Base-by-base conservation (phyloP, 1,139 yeast species). In the Geotrichum klebahnii region DNA sequence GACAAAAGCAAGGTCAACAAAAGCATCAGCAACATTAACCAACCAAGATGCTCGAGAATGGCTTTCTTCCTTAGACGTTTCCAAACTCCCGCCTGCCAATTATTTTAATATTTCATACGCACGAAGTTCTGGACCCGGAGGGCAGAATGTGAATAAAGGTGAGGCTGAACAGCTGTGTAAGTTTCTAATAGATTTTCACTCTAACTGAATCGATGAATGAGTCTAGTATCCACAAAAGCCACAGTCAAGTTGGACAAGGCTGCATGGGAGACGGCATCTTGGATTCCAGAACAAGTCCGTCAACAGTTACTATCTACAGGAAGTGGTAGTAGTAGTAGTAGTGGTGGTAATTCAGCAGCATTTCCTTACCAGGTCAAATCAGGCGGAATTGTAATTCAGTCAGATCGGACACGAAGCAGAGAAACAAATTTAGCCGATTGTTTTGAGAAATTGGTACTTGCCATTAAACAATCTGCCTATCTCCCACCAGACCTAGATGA, bases 101-200 rank as follows among this genome's bases (percentile, higher is more conserved):
- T 61, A 70, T 19, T 85, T 85, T 60, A 68, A 70, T 1, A 67
- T 82, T 2, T 65, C 79, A 0, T 89, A 72, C 65, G 79, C 87
- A 48, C 69, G 95, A 54, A 78, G 95, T 0, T 83, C 95, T 10
- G 97, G 97, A 0, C 90, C 96, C 0, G 97, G 97, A 0, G 97
- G 97, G 0, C 97, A 90, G 60, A 86, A 90, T 62, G 97, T 90
- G 14, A 90, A 90, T 65, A 90, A 88, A 50, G 35, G 26, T 28
- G 29, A 16, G 29, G 10, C 6, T 26, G 6, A 26, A 8, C 6
- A 26, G 10, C 6, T 26, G 29, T 26, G 29, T 26, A 6, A 26
- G 10, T 26, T 26, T 10, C 10, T 26, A 26, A 26, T 12, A 10
- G 16, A 17, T 31, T n/a, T 19, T 3, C 16, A 42, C 20, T 31